Evolutionary conservation across 176 grass and related monocot species (phyloP).

Genomic region (Cenchrus americanus): DNA sequence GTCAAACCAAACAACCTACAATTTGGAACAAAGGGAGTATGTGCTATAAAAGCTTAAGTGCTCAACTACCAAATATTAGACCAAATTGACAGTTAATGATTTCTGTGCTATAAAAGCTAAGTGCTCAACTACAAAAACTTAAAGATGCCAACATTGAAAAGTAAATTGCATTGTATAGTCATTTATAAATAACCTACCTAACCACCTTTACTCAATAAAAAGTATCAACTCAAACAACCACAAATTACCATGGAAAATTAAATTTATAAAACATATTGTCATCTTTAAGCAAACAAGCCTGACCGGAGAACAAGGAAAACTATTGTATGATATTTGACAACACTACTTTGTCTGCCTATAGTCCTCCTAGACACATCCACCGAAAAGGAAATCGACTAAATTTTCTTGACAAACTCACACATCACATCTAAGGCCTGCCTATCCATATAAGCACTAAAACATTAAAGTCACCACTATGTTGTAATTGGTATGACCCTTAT

Average conservation of each 20-base stretch:
- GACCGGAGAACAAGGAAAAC: neutral
- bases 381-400: neutral
- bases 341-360: neutral
- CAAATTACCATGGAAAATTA: neutral
- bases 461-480: neutral
- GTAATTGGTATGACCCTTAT: neutral
- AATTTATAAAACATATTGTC: neutral
- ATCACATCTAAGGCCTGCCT: neutral
- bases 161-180: neutral
- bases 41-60: neutral
- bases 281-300: neutral
- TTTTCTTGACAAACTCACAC: neutral
- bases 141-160: neutral
- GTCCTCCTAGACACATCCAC: neutral
- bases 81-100: neutral
- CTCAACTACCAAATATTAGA: neutral
- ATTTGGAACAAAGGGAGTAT: no score
- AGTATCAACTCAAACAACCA: neutral
- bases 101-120: neutral
- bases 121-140: neutral
- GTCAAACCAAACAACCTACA: no score
- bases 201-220: neutral
- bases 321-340: neutral
- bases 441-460: neutral
- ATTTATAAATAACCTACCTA: neutral